Evolutionary conservation across 169 alveolate species (phyloP).

Genomic region (Plasmodium relictum): DNA sequence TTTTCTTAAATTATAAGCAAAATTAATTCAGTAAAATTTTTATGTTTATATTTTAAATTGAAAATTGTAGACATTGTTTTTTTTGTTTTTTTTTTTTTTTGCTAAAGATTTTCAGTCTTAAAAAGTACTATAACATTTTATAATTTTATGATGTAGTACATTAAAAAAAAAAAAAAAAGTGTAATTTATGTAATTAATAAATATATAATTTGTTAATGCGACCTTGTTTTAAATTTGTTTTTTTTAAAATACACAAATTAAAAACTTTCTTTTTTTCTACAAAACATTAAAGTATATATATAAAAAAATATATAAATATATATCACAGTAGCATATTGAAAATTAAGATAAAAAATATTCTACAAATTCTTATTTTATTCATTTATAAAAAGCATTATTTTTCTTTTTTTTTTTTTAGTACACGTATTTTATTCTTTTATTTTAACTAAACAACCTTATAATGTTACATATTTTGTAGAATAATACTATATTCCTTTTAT

Average conservation of each 20-base stretch:
- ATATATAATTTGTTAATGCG: too few relatives aligned
- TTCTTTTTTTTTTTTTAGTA: too few relatives aligned
- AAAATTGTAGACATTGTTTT: conserved; percentile 31
- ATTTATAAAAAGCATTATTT: too few relatives aligned
- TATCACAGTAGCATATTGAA: not conserved
- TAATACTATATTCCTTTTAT: too few relatives aligned
- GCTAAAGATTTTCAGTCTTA: not conserved
- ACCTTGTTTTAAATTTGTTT: not conserved
- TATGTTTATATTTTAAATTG: conserved; percentile 6
- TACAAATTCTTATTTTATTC: too few relatives aligned
- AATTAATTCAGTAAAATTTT: conserved; percentile 20
- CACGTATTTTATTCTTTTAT: not conserved
- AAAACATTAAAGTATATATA: not conserved
- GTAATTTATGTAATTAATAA: too few relatives aligned
- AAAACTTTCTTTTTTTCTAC: not conserved
- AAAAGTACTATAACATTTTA: not conserved
- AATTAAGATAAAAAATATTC: not conserved
- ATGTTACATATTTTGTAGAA: too few relatives aligned
- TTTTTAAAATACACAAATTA: not conserved
- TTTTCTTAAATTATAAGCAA: not conserved
- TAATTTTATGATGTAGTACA: not conserved
- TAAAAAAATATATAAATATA: not conserved
- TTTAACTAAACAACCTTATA: not conserved
- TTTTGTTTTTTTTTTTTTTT: conserved; percentile 28
- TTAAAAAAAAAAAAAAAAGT: not conserved